phyloP scores from a whole-genome alignment of 257 asterid species.

The Rubia yunnanensis region DNA sequence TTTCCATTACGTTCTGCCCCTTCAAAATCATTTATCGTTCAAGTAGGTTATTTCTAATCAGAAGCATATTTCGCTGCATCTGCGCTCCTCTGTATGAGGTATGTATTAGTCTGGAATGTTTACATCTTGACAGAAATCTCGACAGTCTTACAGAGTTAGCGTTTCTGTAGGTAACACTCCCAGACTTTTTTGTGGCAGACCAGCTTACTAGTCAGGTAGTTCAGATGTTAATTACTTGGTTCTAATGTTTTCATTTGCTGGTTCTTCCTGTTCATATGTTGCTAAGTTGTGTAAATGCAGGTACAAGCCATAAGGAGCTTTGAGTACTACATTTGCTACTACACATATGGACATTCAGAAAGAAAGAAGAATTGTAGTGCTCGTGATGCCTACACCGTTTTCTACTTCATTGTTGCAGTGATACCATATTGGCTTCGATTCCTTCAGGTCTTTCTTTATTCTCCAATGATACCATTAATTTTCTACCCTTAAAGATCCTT shows the following conservation, averaged over 20 bases:
- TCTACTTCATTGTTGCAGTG: constrained; percentile 60
- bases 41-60: constrained; percentile 59
- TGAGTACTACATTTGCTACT: constrained; percentile 74
- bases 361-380: constrained; percentile 33
- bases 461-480: not conserved
- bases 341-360: constrained; percentile 30
- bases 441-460: constrained; percentile 49
- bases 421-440: constrained; percentile 80
- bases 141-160: constrained; percentile 1
- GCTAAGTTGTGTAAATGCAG: constrained; percentile 26
- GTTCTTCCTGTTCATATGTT: not conserved
- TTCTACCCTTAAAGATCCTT: not conserved
- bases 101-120: constrained; percentile 18
- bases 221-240: constrained; percentile 4
- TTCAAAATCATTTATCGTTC: constrained; percentile 57
- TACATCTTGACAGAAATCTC: not conserved
- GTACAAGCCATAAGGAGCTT: constrained; percentile 72
- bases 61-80: constrained; percentile 44
- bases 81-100: constrained; percentile 83
- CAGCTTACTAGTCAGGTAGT: constrained; percentile 78
- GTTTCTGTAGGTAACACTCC: constrained; percentile 49
- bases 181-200: constrained; percentile 73
- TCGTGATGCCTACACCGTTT: constrained; percentile 43
- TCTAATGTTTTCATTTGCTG: not conserved
- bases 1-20: constrained; percentile 48